Evolutionary conservation across 371 early-diverging fungal genomes (phyloP), one percentile per base, ranked within the genome.

Genomic region (Saksenaea oblongispora): DNA sequence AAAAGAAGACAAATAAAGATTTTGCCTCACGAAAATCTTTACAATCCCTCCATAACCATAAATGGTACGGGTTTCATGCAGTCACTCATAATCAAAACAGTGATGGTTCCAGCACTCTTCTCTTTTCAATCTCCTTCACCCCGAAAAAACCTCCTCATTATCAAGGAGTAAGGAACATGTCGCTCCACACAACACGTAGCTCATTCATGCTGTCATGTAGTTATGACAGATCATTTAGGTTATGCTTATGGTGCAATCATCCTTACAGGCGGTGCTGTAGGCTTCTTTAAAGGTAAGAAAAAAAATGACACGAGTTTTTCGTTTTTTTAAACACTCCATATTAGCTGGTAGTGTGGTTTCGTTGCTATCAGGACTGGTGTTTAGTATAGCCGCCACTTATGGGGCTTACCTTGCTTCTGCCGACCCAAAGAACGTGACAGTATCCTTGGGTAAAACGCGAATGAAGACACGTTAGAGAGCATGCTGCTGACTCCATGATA

Each of bases 261-360:
- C 8, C 62, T 79, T 35, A 39, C 67, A 2, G 84, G 84, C 56
- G 84, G 84, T 8, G 44, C 73, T 14, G 57, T 80, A 56, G 84
- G 84, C 10, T 83, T 69, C 51, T 37, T 80, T 5, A 83, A 83
- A 71, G 84, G 79, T 76, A 71, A 36, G 31, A 37, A 42, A 39
- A 51, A 51, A 59, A 31, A 53, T 5, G 5, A 41, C 15, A 13
- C 26, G 51, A 24, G 9, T 37, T 2, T 31, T 51, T 34, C 18
- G 56, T 13, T 37, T 26, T n/a, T 35, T 41, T 11, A 11, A 39
- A 14, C 18, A 15, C 35, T 34, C 55, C 13, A 14, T 41, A 55
- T 42, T 54, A 79, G 80, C 80, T 58, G 83, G 84, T 11, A 84
- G 84, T 61, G 34, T 56, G 8, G 59, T 65, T 24, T 86, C 87